phyloP scores from a whole-genome alignment of 768 basidiomycete species.

The Clitopilus hobsonii region DNA sequence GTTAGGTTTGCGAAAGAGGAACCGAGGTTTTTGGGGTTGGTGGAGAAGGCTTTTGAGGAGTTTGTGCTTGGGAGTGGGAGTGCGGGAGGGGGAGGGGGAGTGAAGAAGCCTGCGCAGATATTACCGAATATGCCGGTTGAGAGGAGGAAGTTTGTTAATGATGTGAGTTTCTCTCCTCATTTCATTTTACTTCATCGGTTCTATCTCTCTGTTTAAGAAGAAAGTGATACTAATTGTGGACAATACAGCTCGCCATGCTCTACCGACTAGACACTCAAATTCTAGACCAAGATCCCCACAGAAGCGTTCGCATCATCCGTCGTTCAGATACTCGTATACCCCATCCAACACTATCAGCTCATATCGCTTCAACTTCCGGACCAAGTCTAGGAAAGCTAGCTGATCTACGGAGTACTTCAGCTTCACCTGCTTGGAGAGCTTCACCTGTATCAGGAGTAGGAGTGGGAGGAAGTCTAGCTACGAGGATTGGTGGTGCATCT shows the following conservation, averaged over 20 bases:
- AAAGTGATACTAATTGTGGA: slow-evolving; percentile 2
- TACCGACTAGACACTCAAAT: slow-evolving; percentile 84
- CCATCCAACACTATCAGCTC: slow-evolving; percentile 57
- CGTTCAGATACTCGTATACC: slow-evolving; percentile 83
- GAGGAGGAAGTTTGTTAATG: slow-evolving; percentile 79
- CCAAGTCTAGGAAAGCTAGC: slow-evolving; percentile 57
- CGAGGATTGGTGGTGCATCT: not conserved
- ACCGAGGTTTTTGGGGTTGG: slow-evolving; percentile 60
- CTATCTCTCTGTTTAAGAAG: not conserved
- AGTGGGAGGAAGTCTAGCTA: not conserved
- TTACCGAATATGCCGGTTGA: slow-evolving; percentile 79
- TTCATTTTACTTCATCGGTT: not conserved
- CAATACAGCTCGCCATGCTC: slow-evolving; percentile 63
- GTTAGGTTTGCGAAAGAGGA: slow-evolving; percentile 57
- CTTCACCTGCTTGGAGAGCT: slow-evolving; percentile 9
- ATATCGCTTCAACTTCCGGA: slow-evolving; percentile 23
- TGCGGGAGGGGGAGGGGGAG: too few relatives aligned
- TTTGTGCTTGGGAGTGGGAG: too few relatives aligned
- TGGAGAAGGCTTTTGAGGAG: slow-evolving; percentile 82
- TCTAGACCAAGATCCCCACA: slow-evolving; percentile 88
- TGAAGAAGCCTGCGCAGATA: slow-evolving; percentile 61
- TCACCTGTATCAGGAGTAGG: too few relatives aligned
- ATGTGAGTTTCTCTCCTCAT: slow-evolving; percentile 40
- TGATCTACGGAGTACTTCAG: slow-evolving; percentile 37
- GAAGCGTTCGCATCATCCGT: slow-evolving; percentile 78